Evolutionary conservation across 768 basidiomycete species (phyloP).

Genomic region (Macrolepiota fuliginosa): DNA sequence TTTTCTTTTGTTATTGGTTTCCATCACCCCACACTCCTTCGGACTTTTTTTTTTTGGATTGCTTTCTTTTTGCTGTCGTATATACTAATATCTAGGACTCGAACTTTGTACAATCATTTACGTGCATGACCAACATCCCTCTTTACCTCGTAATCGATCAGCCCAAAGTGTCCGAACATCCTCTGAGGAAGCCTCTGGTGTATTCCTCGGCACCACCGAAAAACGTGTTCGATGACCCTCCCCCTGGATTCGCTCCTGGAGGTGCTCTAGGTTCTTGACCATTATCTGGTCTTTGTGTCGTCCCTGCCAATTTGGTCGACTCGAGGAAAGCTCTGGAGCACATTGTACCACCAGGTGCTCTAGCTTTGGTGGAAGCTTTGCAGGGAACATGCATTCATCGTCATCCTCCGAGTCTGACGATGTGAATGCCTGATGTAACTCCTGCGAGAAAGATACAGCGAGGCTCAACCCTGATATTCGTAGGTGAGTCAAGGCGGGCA

Average conservation of each 20-base stretch:
- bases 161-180: conserved; percentile 2
- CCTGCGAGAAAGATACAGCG: conserved; percentile 39
- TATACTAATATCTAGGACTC: conserved; percentile 5
- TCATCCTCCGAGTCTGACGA: neutral
- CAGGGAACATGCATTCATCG: conserved; percentile 18
- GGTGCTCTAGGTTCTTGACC: conserved; percentile 23
- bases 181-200: neutral
- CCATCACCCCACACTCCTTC: neutral
- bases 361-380: conserved; percentile 25
- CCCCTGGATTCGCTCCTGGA: neutral
- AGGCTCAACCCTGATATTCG: conserved; percentile 40
- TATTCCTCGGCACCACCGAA: neutral
- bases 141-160: conserved; percentile 7
- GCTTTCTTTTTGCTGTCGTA: neutral
- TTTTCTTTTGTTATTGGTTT: neutral
- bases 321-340: conserved; percentile 19
- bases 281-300: conserved; percentile 26
- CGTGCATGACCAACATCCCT: conserved; percentile 6
- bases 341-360: conserved; percentile 26
- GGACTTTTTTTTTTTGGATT: neutral
- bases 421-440: conserved; percentile 33
- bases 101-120: conserved; percentile 2
- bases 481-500: conserved; percentile 36
- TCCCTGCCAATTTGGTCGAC: conserved; percentile 1
- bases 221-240: conserved; percentile 3